Evolutionary conservation across 2,329 filamentous ascomycete genomes (phyloP), one percentile per base, ranked within the genome.

Genomic region (Pyricularia sp.): DNA sequence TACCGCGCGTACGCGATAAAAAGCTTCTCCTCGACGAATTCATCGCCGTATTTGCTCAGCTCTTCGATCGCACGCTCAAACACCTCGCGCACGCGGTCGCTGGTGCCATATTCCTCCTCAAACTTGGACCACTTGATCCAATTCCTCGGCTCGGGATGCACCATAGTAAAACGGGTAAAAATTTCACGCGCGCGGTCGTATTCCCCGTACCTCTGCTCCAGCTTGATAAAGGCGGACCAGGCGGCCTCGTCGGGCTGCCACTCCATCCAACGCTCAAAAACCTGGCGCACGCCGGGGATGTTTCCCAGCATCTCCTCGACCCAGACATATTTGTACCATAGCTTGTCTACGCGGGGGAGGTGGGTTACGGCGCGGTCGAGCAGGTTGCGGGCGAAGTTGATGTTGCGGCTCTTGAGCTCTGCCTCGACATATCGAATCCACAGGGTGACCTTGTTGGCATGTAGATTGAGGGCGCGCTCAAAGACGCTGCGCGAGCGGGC

Each of bases 91-190:
- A 99, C 94, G 69, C 93, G 76, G 71, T 97, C 93, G 72, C 88
- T 93, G 1, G 92, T 96, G 9, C 94, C 94, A 70, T 88, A 91
- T 73, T 99, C 94, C 74, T 97, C 93, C 75, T 99, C 94, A 70
- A 97, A 99, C 67, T 90, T 90, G 66, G 93, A 89, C 94, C 94
- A 99, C 74, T 97, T 97, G 77, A 99, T 96, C 93, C 93, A 99
- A 73, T 97, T 97, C 71, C 90, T 86, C 26, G 94, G 90, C 72
- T 97, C 93, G 0, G 94, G 93, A 70, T 97, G 94, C 9, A 97
- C 90, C 66, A 93, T 84, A 1, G 92, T 96, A 72, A 97, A 97
- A 31, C 90, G 84, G 73, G 91, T 85, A 74, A 96, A 97, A 69
- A 99, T 93, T 60, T 88, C 87, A 53, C 94, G 83, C n/a, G 93